Base-by-base conservation (phyloP, 805 yeast species). In the Kodamaea restingae region DNA sequence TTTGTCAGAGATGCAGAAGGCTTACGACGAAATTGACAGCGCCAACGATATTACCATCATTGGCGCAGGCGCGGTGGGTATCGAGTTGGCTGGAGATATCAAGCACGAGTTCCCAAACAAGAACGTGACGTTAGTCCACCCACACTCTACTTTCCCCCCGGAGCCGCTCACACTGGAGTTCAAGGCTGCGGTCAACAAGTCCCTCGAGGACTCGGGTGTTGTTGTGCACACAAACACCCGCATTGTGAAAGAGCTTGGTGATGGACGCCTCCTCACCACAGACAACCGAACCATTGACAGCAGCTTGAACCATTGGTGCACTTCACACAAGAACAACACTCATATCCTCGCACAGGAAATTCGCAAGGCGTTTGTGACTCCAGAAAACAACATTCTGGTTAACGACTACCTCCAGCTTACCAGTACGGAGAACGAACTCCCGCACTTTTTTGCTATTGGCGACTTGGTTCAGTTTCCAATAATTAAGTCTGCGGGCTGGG, bases 401-500 rank as follows among this genome's bases (percentile, higher is more conserved):
- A 67, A 67, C 47, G 61, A 61, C 15, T 65, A 58, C 45, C 51
- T 65, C 25, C 73, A 67, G 42, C 49, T 66, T 26, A 37, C 49
- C 11, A 49, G 45, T 43, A 47, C 48, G 5, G 50, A 42, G 7
- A 42, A 43, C 2, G 44, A 44, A 21, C 38, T 45, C 21, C 33
- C 45, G 14, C 56, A 63, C 39, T 48, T 66, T 35, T 67, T 67
- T 40, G 63, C 52, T 25, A 39, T 65, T 17, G 73, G 73, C 5
- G 71, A 67, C 45, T 49, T 67, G 43, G 65, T 64, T 3, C 69
- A 67, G 32, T 40, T 60, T 20, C 64, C 69, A 21, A 63, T 65
- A 37, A 64, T 67, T 44, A 67, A 67, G 49, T 60, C 67, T 33
- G 72, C 73, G 2, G 73, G 73, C 2, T 67, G 72, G 72, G 72